A percentile compares a stretch with the other conserved stretches of the same genome.
phyloP scores from a whole-genome alignment of 345 rosid species.

The Hibiscus syriacus region DNA sequence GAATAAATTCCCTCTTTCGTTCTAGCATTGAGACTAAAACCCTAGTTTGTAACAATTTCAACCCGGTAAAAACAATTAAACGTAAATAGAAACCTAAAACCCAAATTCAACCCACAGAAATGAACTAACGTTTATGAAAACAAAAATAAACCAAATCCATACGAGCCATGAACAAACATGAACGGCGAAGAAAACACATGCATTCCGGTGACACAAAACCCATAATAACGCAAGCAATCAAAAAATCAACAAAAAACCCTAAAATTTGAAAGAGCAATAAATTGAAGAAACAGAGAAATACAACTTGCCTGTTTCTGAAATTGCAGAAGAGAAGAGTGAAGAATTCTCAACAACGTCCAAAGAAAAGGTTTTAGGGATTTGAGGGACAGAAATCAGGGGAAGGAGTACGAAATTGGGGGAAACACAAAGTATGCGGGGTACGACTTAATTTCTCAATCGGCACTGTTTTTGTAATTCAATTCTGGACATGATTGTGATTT shows the following conservation, averaged over 20 bases:
- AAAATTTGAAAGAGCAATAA: not conserved
- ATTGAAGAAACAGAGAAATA: not conserved
- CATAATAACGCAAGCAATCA: not conserved
- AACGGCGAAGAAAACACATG: not conserved
- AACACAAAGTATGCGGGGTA: too few relatives aligned
- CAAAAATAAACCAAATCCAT: not conserved
- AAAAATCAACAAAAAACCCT: not conserved
- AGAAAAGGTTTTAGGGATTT: not conserved
- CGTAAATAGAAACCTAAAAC: not conserved
- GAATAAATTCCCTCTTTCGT: not conserved
- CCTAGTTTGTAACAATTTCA: not conserved
- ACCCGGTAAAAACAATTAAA: not conserved
- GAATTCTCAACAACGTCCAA: not conserved
- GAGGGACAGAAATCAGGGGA: not conserved
- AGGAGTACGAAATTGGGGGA: too few relatives aligned
- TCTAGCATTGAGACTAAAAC: not conserved
- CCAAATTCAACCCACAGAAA: not conserved
- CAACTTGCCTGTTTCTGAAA: slow-evolving; percentile 2
- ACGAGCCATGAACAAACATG: not conserved
- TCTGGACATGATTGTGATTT: too few relatives aligned
- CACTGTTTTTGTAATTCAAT: too few relatives aligned
- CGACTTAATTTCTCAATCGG: too few relatives aligned
- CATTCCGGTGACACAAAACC: not conserved
- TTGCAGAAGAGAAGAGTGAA: not conserved
- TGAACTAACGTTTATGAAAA: not conserved